Evolutionary conservation across 768 basidiomycete species (phyloP), one percentile per base, ranked within the genome.

Genomic region (Serendipita sp.): DNA sequence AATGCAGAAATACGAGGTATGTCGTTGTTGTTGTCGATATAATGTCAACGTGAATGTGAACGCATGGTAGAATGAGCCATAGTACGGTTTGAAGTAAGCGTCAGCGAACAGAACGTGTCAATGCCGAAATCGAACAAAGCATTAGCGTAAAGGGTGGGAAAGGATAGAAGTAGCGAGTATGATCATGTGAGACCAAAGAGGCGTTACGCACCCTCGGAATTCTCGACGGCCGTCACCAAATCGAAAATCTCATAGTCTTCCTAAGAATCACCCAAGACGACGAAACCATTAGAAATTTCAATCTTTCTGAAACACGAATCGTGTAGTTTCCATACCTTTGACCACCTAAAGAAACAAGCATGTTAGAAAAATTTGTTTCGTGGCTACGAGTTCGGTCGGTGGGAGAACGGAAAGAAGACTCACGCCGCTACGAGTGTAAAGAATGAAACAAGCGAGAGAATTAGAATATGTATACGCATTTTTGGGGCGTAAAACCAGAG

Each of bases 181-280:
- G 5, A 13, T 13, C 2, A 41, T 41, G 41, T 41, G 41, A 7
- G 41, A 13, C 13, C 41, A 41, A 7, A 41, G 41, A 5, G 41
- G 7, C n/a, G 3, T 36, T 48, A 71, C 76, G 63, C 63, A 79
- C 92, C 92, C 78, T 96, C 94, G 2, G 89, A 77, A 2, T 76
- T 77, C 74, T 94, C 86, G 23, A 97, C 73, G n/a, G 81, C 88
- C 67, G 82, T 81, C 66, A 95, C 92, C 13, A 96, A 80, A 75
- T 96, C 94, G 71, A 97, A 97, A 44, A 97, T 94, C 74, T 97
- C 93, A 78, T 96, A 82, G 76, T 97, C 93, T 75, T 94, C 88
- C 87, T 92, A 70, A 5, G 68, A 65, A 68, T 71, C 8, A 8
- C 7, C 5, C 48, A n/a, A n/a, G 5, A 8, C 48, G 30, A 51